Percentiles rank a stretch among this genome's conserved stretches.
These are phyloP conservation scores for Glaciozyma martinii DNA, from an alignment of 768 basidiomycete genomes.

Conservation along the genomic window DNA sequence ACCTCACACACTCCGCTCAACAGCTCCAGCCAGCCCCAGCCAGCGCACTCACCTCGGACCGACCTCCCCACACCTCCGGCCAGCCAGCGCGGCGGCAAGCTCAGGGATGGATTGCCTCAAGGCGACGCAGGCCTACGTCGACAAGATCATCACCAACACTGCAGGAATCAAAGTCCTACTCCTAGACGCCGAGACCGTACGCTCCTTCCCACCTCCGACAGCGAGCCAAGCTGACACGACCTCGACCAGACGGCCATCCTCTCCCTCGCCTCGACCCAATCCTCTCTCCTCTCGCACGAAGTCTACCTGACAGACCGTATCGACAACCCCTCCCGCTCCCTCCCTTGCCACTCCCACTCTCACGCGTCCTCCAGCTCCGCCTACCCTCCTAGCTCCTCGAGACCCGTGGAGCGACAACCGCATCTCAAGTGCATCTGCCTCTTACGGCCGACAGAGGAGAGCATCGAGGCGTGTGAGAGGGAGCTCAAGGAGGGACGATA, in stretches of 20 bases:
- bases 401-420: conserved; percentile 74
- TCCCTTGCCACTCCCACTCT: not conserved
- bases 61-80: not conserved
- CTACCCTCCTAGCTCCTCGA: conserved; percentile 24
- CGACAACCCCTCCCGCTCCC: conserved; percentile 57
- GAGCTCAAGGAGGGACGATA: conserved; percentile 88
- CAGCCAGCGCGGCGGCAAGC: not conserved
- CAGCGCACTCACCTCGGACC: not conserved
- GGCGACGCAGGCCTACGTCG: conserved; percentile 87
- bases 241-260: conserved; percentile 71
- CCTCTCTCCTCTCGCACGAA: conserved; percentile 83
- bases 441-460: conserved; percentile 69
- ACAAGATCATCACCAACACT: conserved; percentile 66
- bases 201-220: conserved; percentile 29
- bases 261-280: conserved; percentile 87
- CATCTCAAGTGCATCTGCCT: conserved; percentile 98
- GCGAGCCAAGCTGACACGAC: not conserved
- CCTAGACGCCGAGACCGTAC: conserved; percentile 84
- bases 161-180: conserved; percentile 90
- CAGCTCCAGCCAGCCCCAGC: too few species aligned
- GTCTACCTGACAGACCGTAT: conserved; percentile 96
- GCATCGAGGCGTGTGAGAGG: conserved; percentile 67
- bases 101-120: conserved; percentile 73
- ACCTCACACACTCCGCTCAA: too few species aligned
- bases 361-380: not conserved